Conservation (phyloP, 2,329 filamentous ascomycete species). For the Fusarium brevicatenulatum region DNA sequence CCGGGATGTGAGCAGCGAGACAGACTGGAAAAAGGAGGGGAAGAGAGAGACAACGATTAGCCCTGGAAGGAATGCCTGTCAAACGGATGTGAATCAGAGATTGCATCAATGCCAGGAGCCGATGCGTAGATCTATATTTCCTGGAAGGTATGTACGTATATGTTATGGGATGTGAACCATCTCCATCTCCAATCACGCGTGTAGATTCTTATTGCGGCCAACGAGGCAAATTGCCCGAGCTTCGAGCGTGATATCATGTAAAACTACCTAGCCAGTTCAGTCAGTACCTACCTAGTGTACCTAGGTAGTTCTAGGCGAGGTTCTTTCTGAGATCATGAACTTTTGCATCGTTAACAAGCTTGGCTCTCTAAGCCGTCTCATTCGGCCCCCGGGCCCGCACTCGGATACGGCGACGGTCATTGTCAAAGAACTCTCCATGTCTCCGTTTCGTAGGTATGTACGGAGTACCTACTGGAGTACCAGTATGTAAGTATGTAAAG, state of each 20-base stretch:
- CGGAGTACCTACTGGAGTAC: not conserved
- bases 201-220: not conserved
- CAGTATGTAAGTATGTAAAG: not conserved
- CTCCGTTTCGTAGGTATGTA: not conserved
- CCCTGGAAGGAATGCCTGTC: not conserved
- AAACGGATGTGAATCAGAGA: not conserved
- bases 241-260: not conserved
- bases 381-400: slow-evolving; percentile 20
- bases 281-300: too few species aligned
- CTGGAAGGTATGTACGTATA: not conserved
- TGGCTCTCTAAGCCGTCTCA: not conserved
- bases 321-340: slow-evolving; percentile 11
- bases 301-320: not conserved
- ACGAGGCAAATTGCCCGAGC: slow-evolving; percentile 5
- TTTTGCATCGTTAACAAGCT: not conserved
- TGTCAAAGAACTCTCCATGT: not conserved
- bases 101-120: not conserved
- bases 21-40: too few species aligned
- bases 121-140: slow-evolving; percentile 32
- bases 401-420: slow-evolving; percentile 4
- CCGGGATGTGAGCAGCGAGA: too few species aligned
- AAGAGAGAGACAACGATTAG: not conserved
- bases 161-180: not conserved
- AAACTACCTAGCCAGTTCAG: not conserved
- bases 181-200: not conserved